A percentile compares a stretch with the other conserved stretches of the same genome.
Evolutionary conservation across 1,284 basidiomycete genomes (phyloP).

Genomic region (Rhodofomes roseus): DNA sequence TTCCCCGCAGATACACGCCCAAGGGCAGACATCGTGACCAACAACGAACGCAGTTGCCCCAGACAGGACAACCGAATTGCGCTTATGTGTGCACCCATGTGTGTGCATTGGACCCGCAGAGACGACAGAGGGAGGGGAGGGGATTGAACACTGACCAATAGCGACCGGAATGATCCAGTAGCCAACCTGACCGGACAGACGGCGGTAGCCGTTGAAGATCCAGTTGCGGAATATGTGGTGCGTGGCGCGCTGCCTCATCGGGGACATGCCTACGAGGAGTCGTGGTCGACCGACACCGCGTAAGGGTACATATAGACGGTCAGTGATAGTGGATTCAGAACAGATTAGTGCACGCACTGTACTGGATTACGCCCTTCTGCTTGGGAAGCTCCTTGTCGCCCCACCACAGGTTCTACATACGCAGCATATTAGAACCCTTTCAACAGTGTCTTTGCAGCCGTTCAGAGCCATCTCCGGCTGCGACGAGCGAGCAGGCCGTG

Average conservation of each 20-base stretch:
- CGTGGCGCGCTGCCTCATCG: slow-evolving; percentile 74
- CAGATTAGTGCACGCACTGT: slow-evolving; percentile 56
- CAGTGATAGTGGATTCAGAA: neutral
- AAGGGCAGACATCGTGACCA: slow-evolving; percentile 69
- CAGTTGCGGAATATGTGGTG: slow-evolving; percentile 71
- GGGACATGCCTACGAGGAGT: slow-evolving; percentile 65
- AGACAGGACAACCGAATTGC: too few species aligned
- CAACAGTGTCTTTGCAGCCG: neutral
- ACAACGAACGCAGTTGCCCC: too few species aligned
- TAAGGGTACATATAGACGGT: neutral
- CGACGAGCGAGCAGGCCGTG: neutral
- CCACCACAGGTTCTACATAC: slow-evolving; percentile 83
- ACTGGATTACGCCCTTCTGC: slow-evolving; percentile 79
- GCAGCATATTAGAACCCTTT: neutral
- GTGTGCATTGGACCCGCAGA: neutral
- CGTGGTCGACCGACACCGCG: neutral
- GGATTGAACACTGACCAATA: slow-evolving; percentile 54
- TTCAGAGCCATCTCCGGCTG: neutral
- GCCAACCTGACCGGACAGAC: slow-evolving; percentile 69
- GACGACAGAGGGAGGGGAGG: neutral
- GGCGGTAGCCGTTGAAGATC: slow-evolving; percentile 85
- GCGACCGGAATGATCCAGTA: slow-evolving; percentile 82
- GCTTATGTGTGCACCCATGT: too few species aligned
- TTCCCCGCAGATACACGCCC: slow-evolving; percentile 5
- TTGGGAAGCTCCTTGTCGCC: slow-evolving; percentile 69